These are phyloP conservation scores for Magnusiomyces fungicola DNA, from an alignment of 1,139 yeast species.

Conservation along the genomic window DNA sequence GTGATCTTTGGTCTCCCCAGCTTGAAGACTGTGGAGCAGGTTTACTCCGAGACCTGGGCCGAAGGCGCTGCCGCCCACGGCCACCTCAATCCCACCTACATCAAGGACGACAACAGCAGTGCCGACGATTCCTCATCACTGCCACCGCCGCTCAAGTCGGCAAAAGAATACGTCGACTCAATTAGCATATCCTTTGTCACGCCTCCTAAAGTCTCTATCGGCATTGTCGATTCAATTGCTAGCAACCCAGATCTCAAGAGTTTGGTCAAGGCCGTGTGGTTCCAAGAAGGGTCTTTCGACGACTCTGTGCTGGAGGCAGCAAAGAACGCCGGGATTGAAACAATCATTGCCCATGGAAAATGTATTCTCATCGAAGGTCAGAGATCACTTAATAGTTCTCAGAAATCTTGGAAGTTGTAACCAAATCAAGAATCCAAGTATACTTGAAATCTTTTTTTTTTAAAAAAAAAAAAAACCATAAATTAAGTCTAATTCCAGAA, in stretches of 20 bases:
- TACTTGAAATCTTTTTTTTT: too few species aligned
- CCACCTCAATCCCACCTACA: background rate
- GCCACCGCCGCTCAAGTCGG: background rate
- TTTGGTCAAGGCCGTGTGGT: conserved; percentile 59
- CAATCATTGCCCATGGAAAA: conserved; percentile 50
- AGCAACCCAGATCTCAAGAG: conserved; percentile 16
- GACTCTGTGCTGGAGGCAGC: conserved; percentile 44
- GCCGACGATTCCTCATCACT: background rate
- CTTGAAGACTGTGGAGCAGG: conserved; percentile 33
- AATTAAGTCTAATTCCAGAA: too few species aligned
- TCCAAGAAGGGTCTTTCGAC: conserved; percentile 75
- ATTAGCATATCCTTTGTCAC: conserved; percentile 44
- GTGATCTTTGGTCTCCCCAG: conserved; percentile 44
- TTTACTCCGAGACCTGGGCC: conserved; percentile 31
- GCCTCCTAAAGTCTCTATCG: conserved; percentile 55
- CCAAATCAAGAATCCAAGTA: background rate
- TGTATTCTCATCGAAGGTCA: conserved; percentile 63
- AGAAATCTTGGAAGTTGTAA: background rate
- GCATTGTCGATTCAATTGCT: conserved; percentile 40
- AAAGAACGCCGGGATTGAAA: conserved; percentile 28
- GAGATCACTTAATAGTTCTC: conserved; percentile 1
- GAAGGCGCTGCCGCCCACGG: conserved; percentile 11
- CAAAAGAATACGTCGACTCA: background rate
- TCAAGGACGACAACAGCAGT: background rate
- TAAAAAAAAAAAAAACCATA: too few species aligned